Evolutionary conservation across 768 basidiomycete genomes (phyloP).

Genomic region (Lactifluus pinguis): DNA sequence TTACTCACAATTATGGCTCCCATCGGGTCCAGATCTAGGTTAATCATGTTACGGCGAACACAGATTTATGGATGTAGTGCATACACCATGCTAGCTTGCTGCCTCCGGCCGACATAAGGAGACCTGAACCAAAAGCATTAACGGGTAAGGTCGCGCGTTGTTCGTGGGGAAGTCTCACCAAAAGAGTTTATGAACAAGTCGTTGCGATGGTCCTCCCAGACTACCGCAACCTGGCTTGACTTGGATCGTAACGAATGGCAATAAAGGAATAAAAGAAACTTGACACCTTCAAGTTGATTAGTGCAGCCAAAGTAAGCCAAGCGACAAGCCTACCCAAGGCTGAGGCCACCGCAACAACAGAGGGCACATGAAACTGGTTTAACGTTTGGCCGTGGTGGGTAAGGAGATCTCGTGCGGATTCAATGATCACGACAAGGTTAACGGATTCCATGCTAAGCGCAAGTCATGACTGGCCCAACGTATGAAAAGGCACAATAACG

Average conservation of each 20-base stretch:
- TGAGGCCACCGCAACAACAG: constrained; percentile 72
- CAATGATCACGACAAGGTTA: constrained; percentile 85
- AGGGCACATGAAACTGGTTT: constrained; percentile 65
- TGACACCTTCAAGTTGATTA: constrained; percentile 48
- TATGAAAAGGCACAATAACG: constrained; percentile 7
- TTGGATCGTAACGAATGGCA: constrained; percentile 68
- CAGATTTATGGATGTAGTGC: constrained; percentile 22
- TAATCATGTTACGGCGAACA: neutral
- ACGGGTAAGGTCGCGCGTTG: neutral
- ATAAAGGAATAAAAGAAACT: constrained; percentile 81
- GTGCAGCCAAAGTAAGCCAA: neutral
- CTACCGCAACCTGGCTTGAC: constrained; percentile 87
- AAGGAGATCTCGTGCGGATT: constrained; percentile 67
- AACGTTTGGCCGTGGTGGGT: constrained; percentile 46
- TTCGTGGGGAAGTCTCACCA: constrained; percentile 33
- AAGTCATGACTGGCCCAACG: neutral
- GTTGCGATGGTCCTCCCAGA: constrained; percentile 96
- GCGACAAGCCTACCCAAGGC: constrained; percentile 56
- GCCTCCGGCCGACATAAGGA: constrained; percentile 77
- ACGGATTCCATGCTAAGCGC: constrained; percentile 74
- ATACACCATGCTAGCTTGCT: constrained; percentile 76
- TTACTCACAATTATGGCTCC: constrained; percentile 62
- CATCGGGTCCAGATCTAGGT: constrained; percentile 61
- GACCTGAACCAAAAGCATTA: constrained; percentile 35
- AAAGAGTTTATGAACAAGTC: constrained; percentile 82